phyloP scores from a whole-genome alignment of 306 rosid species.

The Macrotyloma uniflorum region DNA sequence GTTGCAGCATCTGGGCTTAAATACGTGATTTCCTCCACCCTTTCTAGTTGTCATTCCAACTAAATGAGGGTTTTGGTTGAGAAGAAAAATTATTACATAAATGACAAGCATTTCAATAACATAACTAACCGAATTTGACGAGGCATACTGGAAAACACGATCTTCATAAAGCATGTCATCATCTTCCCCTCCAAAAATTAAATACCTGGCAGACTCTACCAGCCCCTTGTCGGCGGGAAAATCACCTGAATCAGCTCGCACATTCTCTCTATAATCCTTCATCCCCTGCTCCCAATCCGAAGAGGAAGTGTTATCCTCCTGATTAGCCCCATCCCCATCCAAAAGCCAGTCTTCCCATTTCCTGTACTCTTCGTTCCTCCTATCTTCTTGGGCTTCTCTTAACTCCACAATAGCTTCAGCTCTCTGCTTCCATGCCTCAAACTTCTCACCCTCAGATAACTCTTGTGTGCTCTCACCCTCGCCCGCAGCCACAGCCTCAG shows the following conservation, averaged over 20 bases:
- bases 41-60: background rate
- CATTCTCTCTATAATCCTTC: slow-evolving; percentile 44
- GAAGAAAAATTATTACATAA: background rate
- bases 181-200: slow-evolving; percentile 54
- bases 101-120: background rate
- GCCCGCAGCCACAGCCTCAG: slow-evolving; percentile 34
- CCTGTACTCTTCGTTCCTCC: slow-evolving; percentile 60
- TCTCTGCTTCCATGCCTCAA: slow-evolving; percentile 92
- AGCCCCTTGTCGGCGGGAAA: slow-evolving; percentile 50
- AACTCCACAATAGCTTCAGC: slow-evolving; percentile 87
- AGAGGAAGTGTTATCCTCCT: slow-evolving; percentile 35
- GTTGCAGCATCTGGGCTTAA: background rate
- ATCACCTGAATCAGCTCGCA: slow-evolving; percentile 42
- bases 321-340: slow-evolving; percentile 32
- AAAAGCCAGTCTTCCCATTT: slow-evolving; percentile 93
- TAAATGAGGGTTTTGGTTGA: background rate
- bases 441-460: slow-evolving; percentile 59
- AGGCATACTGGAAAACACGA: slow-evolving; percentile 88
- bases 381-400: slow-evolving; percentile 80
- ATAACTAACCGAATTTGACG: slow-evolving; percentile 72
- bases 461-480: slow-evolving; percentile 31
- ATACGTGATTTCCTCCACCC: background rate
- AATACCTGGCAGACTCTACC: slow-evolving; percentile 56
- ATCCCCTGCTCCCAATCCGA: slow-evolving; percentile 56
- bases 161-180: slow-evolving; percentile 92